Percentiles rank a stretch among this genome's conserved stretches.
These are phyloP conservation scores for Backusella liffmaniae DNA, from an alignment of 192 early-diverging fungal species.

Conservation along the genomic window DNA sequence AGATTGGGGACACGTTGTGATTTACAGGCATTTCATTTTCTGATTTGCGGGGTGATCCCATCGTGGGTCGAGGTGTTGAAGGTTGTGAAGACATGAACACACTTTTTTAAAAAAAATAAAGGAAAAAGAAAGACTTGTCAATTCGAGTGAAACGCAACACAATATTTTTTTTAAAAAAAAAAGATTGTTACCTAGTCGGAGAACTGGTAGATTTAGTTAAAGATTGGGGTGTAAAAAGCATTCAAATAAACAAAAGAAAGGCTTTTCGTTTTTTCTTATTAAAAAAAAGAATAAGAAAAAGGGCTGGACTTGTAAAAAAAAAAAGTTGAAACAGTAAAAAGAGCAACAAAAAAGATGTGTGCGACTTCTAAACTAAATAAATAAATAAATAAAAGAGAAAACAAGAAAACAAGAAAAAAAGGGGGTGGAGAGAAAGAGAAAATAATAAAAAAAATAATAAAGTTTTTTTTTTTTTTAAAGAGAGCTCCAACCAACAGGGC, in stretches of 20 bases:
- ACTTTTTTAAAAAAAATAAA: background rate
- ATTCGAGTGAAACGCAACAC: slow-evolving; percentile 12
- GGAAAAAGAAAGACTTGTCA: slow-evolving; percentile 2
- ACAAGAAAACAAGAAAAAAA: background rate
- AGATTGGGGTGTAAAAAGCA: slow-evolving; percentile 1
- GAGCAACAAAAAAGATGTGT: background rate
- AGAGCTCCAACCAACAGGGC: slow-evolving; percentile 3
- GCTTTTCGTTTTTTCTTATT: background rate
- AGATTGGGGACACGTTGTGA: background rate
- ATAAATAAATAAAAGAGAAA: background rate
- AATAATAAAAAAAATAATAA: background rate
- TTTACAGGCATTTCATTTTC: background rate
- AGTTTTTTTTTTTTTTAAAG: slow-evolving; percentile 8
- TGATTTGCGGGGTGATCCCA: background rate
- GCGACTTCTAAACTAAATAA: background rate
- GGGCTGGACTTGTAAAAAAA: background rate
- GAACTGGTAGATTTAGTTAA: slow-evolving; percentile 7
- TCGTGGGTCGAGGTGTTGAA: slow-evolving; percentile 11
- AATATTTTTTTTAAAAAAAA: background rate
- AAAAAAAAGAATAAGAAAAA: background rate
- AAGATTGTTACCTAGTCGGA: background rate
- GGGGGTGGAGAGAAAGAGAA: background rate
- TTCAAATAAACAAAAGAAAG: background rate
- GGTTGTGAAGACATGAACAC: slow-evolving; percentile 14
- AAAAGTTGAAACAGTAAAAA: slow-evolving; percentile 4